Conservation (phyloP, 1,284 basidiomycete genomes). For the Austropuccinia psidii region DNA sequence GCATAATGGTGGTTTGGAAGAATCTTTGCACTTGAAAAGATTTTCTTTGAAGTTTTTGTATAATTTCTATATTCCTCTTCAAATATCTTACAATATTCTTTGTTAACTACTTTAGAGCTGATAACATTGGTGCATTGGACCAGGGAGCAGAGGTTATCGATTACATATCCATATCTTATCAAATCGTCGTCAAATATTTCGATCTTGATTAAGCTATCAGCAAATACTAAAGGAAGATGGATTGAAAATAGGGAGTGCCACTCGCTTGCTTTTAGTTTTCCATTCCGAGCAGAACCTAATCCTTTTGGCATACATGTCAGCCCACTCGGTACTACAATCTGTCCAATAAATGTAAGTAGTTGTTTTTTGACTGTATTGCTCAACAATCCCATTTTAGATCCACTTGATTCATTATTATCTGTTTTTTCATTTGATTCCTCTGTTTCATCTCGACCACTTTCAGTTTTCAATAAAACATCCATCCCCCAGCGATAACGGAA, state of each 20-base stretch:
- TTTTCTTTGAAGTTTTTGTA: not conserved
- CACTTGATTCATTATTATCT: not conserved
- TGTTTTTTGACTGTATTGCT: not conserved
- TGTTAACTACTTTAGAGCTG: not conserved
- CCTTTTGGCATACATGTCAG: not conserved
- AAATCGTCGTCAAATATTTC: not conserved
- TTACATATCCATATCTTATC: too few species aligned
- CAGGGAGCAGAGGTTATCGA: not conserved
- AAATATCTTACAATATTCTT: not conserved
- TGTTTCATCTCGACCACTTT: not conserved
- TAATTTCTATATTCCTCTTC: not conserved
- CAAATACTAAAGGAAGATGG: not conserved
- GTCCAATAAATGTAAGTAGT: not conserved
- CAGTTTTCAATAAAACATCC: not conserved
- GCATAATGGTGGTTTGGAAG: constrained; percentile 30
- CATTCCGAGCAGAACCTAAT: not conserved
- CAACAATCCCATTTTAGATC: not conserved
- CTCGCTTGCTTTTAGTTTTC: constrained; percentile 18
- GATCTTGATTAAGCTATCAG: not conserved
- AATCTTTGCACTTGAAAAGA: not conserved
- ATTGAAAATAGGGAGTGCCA: constrained; percentile 15
- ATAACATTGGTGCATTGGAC: constrained; percentile 5
- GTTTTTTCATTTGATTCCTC: not conserved
- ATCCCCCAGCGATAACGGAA: constrained; percentile 1
- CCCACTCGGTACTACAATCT: constrained; percentile 8